Conservation (phyloP, 768 basidiomycete genomes). For the Coprinopsis strossmayeri region DNA sequence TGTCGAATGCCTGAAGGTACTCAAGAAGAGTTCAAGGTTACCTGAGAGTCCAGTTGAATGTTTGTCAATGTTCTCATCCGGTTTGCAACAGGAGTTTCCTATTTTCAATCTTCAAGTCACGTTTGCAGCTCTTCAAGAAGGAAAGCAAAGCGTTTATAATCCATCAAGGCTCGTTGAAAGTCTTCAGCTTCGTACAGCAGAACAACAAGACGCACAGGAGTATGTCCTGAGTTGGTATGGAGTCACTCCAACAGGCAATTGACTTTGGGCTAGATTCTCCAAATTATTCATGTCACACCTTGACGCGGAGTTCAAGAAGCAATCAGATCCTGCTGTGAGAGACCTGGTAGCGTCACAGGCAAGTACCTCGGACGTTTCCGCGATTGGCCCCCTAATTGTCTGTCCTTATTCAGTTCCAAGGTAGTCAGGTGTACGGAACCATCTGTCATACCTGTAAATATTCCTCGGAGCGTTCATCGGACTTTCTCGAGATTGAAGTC, state of each 20-base stretch:
- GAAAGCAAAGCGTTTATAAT: slow-evolving; percentile 67
- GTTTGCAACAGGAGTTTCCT: slow-evolving; percentile 77
- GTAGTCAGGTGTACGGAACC: slow-evolving; percentile 75
- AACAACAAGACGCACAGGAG: slow-evolving; percentile 98
- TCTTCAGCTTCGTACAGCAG: slow-evolving; percentile 68
- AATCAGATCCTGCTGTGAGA: slow-evolving; percentile 52
- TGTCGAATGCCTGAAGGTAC: slow-evolving; percentile 55
- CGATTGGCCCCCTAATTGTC: background rate
- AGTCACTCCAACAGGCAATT: slow-evolving; percentile 1
- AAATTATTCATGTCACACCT: slow-evolving; percentile 92
- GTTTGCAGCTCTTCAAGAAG: slow-evolving; percentile 81
- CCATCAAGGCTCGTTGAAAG: slow-evolving; percentile 82
- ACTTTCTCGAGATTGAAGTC: slow-evolving; percentile 87
- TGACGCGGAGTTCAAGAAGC: slow-evolving; percentile 82
- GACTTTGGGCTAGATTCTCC: slow-evolving; percentile 60
- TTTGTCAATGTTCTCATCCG: too few relatives aligned
- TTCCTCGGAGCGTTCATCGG: slow-evolving; percentile 59
- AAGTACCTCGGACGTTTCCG: background rate
- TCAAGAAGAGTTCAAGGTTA: slow-evolving; percentile 37
- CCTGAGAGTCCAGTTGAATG: too few relatives aligned
- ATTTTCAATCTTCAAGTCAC: slow-evolving; percentile 74
- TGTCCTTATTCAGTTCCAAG: slow-evolving; percentile 70
- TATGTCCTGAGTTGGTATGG: slow-evolving; percentile 28
- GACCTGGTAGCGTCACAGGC: slow-evolving; percentile 74
- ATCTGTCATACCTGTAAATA: slow-evolving; percentile 64